A percentile compares a stretch with the other conserved stretches of the same genome.
phyloP scores from a whole-genome alignment of 2,329 filamentous ascomycete genomes.

The Incumbomyces delicatus region DNA sequence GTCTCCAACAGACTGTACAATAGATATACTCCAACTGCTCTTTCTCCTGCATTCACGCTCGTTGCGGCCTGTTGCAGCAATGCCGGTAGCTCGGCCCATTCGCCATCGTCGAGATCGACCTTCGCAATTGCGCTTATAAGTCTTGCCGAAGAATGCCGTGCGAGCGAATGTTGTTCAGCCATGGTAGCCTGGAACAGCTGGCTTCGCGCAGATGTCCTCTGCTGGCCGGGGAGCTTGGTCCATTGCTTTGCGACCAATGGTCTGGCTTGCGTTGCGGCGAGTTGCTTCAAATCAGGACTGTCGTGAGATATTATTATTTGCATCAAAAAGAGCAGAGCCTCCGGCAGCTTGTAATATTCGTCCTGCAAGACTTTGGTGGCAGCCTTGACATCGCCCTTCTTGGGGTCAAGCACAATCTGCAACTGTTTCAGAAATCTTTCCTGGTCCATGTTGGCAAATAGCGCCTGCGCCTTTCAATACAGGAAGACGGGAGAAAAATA shows the following conservation, averaged over 20 bases:
- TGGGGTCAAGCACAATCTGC: conserved; percentile 68
- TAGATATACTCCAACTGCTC: conserved; percentile 87
- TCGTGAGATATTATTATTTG: conserved; percentile 78
- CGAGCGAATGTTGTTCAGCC: conserved; percentile 64
- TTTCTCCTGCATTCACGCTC: conserved; percentile 63
- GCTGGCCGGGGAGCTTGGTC: conserved; percentile 58
- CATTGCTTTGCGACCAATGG: conserved; percentile 81
- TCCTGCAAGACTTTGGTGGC: conserved; percentile 86
- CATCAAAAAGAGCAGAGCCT: conserved; percentile 74
- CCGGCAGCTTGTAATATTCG: conserved; percentile 79
- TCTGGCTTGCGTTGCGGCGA: conserved; percentile 81
- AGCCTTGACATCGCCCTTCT: conserved; percentile 80
- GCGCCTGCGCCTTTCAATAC: conserved; percentile 1
- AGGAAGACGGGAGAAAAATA: neutral
- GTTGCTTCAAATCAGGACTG: conserved; percentile 64
- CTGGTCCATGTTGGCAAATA: conserved; percentile 54
- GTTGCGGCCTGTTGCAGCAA: conserved; percentile 70
- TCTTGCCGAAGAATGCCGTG: conserved; percentile 77
- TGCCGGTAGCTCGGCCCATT: conserved; percentile 73
- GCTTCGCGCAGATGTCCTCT: conserved; percentile 72
- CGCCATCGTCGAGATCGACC: conserved; percentile 74
- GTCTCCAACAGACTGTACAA: conserved; percentile 86
- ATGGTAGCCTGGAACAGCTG: conserved; percentile 76
- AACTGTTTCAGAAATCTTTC: conserved; percentile 79
- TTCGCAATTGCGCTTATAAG: conserved; percentile 80